A percentile compares a stretch with the other conserved stretches of the same genome.
Conservation (phyloP, 208 protist genomes). For the Trypanosoma boissoni region DNA sequence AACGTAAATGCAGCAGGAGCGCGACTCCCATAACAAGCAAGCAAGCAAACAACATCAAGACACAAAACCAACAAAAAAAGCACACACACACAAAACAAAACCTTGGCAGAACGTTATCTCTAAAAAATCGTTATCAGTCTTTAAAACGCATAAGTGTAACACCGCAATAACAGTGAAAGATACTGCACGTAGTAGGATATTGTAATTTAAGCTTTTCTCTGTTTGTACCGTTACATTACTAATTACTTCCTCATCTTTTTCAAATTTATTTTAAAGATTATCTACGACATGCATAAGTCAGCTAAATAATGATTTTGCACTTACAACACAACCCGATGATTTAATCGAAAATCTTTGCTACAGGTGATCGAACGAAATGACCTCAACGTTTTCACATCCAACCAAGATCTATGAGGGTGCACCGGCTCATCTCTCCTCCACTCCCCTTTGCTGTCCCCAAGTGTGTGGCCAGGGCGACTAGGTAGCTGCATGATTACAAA, state of each 20-base stretch:
- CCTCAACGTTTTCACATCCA: constrained; percentile 4
- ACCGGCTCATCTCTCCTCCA: not conserved
- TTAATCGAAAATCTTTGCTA: constrained; percentile 16
- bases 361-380: constrained; percentile 23
- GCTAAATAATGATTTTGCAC: not conserved
- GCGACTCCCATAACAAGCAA: not conserved
- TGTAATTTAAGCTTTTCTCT: too few relatives aligned
- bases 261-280: too few relatives aligned
- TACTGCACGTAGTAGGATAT: too few relatives aligned
- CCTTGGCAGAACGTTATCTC: too few relatives aligned
- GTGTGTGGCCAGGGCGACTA: not conserved
- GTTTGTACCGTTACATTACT: too few relatives aligned
- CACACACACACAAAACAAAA: too few relatives aligned
- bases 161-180: too few relatives aligned
- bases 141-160: too few relatives aligned
- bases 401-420: constrained; percentile 22
- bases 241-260: too few relatives aligned
- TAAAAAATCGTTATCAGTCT: too few relatives aligned
- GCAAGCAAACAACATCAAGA: not conserved
- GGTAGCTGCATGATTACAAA: constrained; percentile 23
- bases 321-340: constrained; percentile 4
- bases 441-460: not conserved
- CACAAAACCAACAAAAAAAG: too few relatives aligned
- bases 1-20: not conserved
- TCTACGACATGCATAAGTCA: too few relatives aligned